Evolutionary conservation across 2,329 filamentous ascomycete species (phyloP).

Genomic region (Scortechinia acanthostroma): DNA sequence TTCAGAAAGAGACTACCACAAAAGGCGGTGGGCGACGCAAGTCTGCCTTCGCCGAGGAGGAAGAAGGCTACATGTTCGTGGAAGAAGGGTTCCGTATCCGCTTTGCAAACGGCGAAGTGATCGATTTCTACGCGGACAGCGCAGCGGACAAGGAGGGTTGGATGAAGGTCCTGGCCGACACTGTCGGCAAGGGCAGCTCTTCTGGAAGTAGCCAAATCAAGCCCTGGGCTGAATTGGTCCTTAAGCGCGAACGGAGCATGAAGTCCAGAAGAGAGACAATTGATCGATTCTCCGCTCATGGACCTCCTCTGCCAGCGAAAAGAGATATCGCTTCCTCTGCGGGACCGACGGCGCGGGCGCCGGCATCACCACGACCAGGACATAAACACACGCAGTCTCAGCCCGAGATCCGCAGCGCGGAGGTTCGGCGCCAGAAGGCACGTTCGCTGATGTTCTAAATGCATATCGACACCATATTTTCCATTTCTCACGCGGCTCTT

Average conservation of each 20-base stretch:
- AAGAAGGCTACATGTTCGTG: slow-evolving; percentile 99
- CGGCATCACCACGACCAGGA: not conserved
- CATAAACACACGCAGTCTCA: slow-evolving; percentile 1
- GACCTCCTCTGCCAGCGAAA: not conserved
- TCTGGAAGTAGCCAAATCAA: not conserved
- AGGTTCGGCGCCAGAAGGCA: not conserved
- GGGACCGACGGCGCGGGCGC: not conserved
- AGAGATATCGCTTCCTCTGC: not conserved
- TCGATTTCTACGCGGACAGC: slow-evolving; percentile 95
- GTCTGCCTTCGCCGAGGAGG: slow-evolving; percentile 93
- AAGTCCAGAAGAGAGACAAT: slow-evolving; percentile 39
- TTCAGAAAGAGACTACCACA: slow-evolving; percentile 74
- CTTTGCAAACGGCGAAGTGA: slow-evolving; percentile 95
- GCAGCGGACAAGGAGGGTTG: slow-evolving; percentile 82
- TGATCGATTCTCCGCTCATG: slow-evolving; percentile 13
- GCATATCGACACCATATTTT: not conserved
- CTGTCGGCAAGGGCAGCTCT: not conserved
- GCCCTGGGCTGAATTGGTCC: not conserved
- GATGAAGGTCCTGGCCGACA: slow-evolving; percentile 80
- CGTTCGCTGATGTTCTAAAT: not conserved
- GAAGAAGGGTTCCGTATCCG: slow-evolving; percentile 98
- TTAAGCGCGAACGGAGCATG: slow-evolving; percentile 26
- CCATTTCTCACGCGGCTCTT: not conserved
- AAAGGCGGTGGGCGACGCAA: slow-evolving; percentile 76
- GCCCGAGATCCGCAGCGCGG: not conserved